Evolutionary conservation across 2,329 filamentous ascomycete genomes (phyloP), one percentile per base, ranked within the genome.

Genomic region (Trichophyton benhamiae): DNA sequence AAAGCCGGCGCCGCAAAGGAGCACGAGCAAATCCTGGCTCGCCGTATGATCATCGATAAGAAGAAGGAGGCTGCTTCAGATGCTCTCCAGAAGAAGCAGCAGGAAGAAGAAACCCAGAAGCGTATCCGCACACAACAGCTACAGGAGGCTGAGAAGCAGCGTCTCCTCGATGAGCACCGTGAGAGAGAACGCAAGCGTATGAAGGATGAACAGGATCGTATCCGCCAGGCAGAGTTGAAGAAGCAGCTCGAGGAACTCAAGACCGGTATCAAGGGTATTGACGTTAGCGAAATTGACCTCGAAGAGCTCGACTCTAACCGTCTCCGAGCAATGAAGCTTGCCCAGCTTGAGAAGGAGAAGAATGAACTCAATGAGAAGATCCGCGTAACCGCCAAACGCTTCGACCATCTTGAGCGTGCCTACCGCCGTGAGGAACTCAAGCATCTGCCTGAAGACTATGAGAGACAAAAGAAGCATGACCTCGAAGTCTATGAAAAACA

Each of bases 291-390:
- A 67, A 69, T 80, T 61, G 85, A 96, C 69, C 80, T 96, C 61
- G 87, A 94, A 65, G 89, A 89, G 66, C 83, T 96, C 62, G 91
- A 97, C 75, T 89, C 86, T 74, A 91, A 90, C 75, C 87, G 87
- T 66, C 88, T 99, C 68, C 91, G 94, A 73, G 87, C 89, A 67
- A 87, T 99, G 78, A 97, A 97, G 81, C 83, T 99, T 62, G 88
- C 89, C 64, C 92, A 96, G 76, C 84, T 99, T 9, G 94, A 97
- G 78, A 91, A 92, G 69, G 94, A 97, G 81, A 99, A 97, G 87
- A 95, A 92, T 71, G 91, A 94, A 71, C 86, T 96, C 67, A 89
- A 88, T 66, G 91, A 96, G 77, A 90, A 88, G 73, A 84, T 97
- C 60, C 87, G 91, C 69, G 85, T 95, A 69, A 95, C 91, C 63